Conservation (phyloP, 163 green algal genomes). For the Chlorella variabilis region DNA sequence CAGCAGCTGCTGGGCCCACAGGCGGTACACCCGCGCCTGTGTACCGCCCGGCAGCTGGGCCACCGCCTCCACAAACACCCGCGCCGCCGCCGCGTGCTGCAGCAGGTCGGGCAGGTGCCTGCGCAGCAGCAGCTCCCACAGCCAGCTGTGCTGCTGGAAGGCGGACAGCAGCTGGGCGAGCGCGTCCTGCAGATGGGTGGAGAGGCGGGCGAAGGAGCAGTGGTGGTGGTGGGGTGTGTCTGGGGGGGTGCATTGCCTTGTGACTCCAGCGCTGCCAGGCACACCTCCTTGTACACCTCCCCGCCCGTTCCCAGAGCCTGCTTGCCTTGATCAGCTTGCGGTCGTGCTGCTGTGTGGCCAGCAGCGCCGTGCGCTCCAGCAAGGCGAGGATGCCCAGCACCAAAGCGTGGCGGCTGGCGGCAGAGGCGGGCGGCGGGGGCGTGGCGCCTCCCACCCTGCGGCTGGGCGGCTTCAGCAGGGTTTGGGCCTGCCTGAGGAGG, state of each 20-base stretch:
- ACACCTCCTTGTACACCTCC: too few species aligned
- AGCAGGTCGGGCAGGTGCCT: slow-evolving; percentile 32
- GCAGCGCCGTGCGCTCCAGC: slow-evolving; percentile 6
- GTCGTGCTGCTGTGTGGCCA: slow-evolving; percentile 6
- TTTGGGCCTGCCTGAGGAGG: slow-evolving; percentile 28
- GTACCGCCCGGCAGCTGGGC: neutral
- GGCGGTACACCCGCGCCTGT: neutral
- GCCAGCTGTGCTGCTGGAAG: slow-evolving; percentile 39
- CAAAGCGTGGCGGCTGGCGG: neutral
- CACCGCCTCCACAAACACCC: slow-evolving; percentile 10
- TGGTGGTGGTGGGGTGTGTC: too few species aligned
- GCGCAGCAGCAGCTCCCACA: slow-evolving; percentile 41
- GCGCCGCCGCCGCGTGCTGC: slow-evolving; percentile 24
- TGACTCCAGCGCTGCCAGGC: too few species aligned
- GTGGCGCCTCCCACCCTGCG: neutral
- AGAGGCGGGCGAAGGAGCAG: neutral
- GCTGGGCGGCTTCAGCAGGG: slow-evolving; percentile 35
- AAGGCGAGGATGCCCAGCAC: slow-evolving; percentile 22
- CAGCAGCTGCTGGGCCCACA: slow-evolving; percentile 12
- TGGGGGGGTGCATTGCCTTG: too few species aligned
- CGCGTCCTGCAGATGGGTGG: neutral
- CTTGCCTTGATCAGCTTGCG: slow-evolving; percentile 3
- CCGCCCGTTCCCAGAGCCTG: too few species aligned
- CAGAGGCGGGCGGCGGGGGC: neutral
- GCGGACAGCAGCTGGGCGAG: neutral